Evolutionary conservation across 495 filamentous ascomycete genomes (phyloP), one percentile per base, ranked within the genome.

Genomic region (Aspergillus kassunensis): DNA sequence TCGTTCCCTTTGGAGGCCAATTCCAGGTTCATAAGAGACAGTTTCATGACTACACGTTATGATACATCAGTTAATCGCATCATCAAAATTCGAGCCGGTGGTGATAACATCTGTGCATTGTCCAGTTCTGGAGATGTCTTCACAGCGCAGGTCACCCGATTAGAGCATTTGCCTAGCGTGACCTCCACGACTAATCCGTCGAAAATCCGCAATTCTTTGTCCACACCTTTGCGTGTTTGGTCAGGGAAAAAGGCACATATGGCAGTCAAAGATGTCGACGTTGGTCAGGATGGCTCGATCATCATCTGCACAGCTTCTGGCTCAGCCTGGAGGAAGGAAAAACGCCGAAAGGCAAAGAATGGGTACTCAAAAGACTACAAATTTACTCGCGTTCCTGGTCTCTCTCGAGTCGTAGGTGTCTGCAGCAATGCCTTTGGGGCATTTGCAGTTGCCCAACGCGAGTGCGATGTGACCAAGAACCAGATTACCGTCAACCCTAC

Each of bases 211-310:
- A 84, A 84, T 34, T 88, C 90, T 1, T 68, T 96, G 6, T 89
- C 89, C 3, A 55, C 71, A 15, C 87, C 90, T 11, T 77, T 86
- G 41, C 80, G 87, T 45, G 85, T 95, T 27, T 98, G 93, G 93
- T 82, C 83, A 24, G 66, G 86, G 15, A 85, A 82, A 58, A 91
- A 88, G 57, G 83, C 81, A 3, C 82, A 88, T 49, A 95, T 95
- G 80, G 90, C 89, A 10, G 91, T 87, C 8, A 80, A 78, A 54
- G 95, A 96, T 57, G 87, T 95, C 15, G 88, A 83, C 54, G 85
- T 98, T 5, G 89, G 90, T 12, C 89, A 95, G 64, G 88, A 97
- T 72, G 95, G 91, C 6, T 96, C 91, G 2, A 89, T 98, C 53
- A 95, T 98, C 51, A 82, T 98, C 51, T 91, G 89, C 57, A 97